Base-by-base conservation (phyloP, 352 stramenopile species). In the Pythium dissimile region DNA sequence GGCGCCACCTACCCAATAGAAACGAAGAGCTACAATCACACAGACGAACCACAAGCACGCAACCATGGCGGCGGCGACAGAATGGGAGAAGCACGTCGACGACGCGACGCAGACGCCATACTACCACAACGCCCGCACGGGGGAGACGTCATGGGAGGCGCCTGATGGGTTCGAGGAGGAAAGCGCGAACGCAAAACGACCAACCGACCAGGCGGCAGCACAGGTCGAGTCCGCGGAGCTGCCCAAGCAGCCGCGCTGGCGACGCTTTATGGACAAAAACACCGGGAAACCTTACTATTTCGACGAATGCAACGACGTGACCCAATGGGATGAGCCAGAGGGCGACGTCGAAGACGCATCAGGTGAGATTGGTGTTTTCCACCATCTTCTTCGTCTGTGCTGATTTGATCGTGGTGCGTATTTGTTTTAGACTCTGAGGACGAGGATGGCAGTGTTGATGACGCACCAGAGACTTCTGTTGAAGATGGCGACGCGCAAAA, bases 11-110 rank as follows among this genome's bases (percentile, higher is more conserved):
- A 21, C 20, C 35, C 20, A 55, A 43, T 35, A 13, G 35, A 35
- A 55, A 45, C 49, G 27, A 21, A 24, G n/a, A n/a, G n/a, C n/a
- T n/a, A n/a, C n/a, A n/a, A n/a, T n/a, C n/a, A n/a, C n/a, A n/a
- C n/a, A n/a, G n/a, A n/a, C n/a, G 11, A 24, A 44, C 5, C 28
- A 54, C 27, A 20, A 15, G 37, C 26, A 21, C 1, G 9, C 6
- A 2, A 50, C 24, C 10, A 62, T 65, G 32, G 34, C 42, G 27
- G 20, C 44, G 38, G 26, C 58, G 21, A 31, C 38, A 39, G 76
- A 75, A 55, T 92, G 83, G 83, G 69, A 88, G 39, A 80, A 83
- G 51, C 73, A 88, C 69, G 62, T 88, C 42, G 84, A 95, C 60
- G 76, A 92, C 31, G 53, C 48, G 26, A 81, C 76, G n/a, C 52